These are phyloP conservation scores for Alternaria sp. DNA, from an alignment of 2,329 filamentous ascomycete genomes.

Conservation along the genomic window DNA sequence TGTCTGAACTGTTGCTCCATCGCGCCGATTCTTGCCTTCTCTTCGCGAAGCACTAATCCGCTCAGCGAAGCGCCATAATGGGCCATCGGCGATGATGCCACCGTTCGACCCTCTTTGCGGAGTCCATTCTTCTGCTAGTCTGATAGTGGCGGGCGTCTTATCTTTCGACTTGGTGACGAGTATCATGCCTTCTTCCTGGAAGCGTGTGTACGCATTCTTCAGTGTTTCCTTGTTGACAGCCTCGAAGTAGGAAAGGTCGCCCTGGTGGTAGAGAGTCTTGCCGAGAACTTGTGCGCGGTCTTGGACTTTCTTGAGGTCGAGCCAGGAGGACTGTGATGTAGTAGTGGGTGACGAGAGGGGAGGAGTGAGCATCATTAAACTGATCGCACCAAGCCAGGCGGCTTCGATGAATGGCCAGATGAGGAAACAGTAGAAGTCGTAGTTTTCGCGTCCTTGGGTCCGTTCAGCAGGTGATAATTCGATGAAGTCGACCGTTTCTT, in stretches of 20 bases:
- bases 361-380: slow-evolving; percentile 83
- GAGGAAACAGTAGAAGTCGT: slow-evolving; percentile 97
- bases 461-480: slow-evolving; percentile 80
- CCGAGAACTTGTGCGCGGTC: slow-evolving; percentile 83
- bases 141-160: slow-evolving; percentile 67
- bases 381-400: slow-evolving; percentile 88
- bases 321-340: slow-evolving; percentile 61
- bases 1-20: slow-evolving; percentile 85
- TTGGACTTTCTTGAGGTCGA: slow-evolving; percentile 78
- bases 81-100: slow-evolving; percentile 70
- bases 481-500: slow-evolving; percentile 64
- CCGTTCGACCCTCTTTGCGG: slow-evolving; percentile 66
- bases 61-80: slow-evolving; percentile 91
- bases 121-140: slow-evolving; percentile 76
- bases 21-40: slow-evolving; percentile 95
- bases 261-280: slow-evolving; percentile 97
- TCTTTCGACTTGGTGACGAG: slow-evolving; percentile 71
- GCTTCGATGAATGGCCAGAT: slow-evolving; percentile 99
- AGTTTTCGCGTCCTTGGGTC: slow-evolving; percentile 84
- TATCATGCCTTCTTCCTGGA: slow-evolving; percentile 90
- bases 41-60: slow-evolving; percentile 80
- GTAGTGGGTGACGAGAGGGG: slow-evolving; percentile 55
- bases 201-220: slow-evolving; percentile 88
- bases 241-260: slow-evolving; percentile 95
- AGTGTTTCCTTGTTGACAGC: slow-evolving; percentile 98